Evolutionary conservation across 202 grass and related monocot species (phyloP).

Genomic region (Carex arenaria): DNA sequence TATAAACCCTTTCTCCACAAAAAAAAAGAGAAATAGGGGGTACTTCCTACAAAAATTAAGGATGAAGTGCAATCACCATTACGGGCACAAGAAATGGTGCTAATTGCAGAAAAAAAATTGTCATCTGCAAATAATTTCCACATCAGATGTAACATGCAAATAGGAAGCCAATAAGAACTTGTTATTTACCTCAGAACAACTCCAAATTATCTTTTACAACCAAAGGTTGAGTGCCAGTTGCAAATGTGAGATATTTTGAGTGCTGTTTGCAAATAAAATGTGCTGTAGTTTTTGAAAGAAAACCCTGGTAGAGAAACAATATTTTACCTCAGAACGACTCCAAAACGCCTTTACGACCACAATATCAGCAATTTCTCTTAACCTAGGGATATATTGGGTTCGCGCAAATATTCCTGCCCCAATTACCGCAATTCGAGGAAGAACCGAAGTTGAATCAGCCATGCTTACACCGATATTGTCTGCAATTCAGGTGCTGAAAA

Average conservation of each 20-base stretch:
- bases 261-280: not conserved
- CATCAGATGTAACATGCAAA: constrained; percentile 2
- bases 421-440: constrained; percentile 64
- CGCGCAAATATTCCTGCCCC: constrained; percentile 86
- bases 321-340: constrained; percentile 72
- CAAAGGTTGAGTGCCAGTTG: not conserved
- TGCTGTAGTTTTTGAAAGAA: not conserved
- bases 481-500: constrained; percentile 1
- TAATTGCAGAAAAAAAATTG: not conserved
- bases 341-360: constrained; percentile 76
- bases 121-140: not conserved
- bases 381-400: constrained; percentile 89
- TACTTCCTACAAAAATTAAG: not conserved
- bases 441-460: constrained; percentile 16
- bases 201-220: not conserved
- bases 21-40: not conserved
- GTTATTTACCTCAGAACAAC: not conserved
- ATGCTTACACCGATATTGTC: constrained; percentile 5
- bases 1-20: not conserved
- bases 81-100: not conserved
- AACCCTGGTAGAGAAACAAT: not conserved
- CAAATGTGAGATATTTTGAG: not conserved
- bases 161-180: not conserved
- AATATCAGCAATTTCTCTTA: constrained; percentile 72
- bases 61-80: not conserved